Evolutionary conservation across 768 basidiomycete species (phyloP), one percentile per base, ranked within the genome.

Genomic region (Porphyrellus cyaneotinctus): DNA sequence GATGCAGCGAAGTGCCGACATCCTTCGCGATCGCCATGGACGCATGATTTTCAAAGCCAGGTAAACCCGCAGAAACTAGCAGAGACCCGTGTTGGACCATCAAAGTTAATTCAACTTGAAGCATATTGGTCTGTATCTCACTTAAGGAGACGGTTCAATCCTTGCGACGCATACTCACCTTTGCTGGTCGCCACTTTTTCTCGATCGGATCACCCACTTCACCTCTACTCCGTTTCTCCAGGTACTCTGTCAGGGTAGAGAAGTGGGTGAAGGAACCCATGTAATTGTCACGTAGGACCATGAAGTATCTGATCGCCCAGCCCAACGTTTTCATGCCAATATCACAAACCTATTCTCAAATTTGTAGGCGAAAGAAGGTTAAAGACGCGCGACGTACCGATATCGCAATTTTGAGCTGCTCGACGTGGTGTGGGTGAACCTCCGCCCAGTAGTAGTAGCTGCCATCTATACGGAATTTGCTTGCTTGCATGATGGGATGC

Each of bases 221-320:
- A 2, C 79, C 58, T 46, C 73, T 74, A 39, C 72, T 76, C 37
- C 83, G 78, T 62, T 84, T 87, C 48, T 85, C 80, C 42, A 92
- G 73, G 65, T 92, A 95, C 72, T 98, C 95, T 20, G 78, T 80
- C 37, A 92, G 75, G 1, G 91, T 97, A 3, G 86, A 85, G 61
- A 95, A 97, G 59, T 95, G 89, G 2, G 93, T 97, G 70, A 97
- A 98, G 6, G 82, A 78, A 12, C 95, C 95, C 45, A 97, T 83
- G 69, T 98, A 98, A 69, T 97, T 97, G 63, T 95, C 92, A 42
- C 88, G 84, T 52, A 97, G 64, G 36, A 87, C 82, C 83, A 98
- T 88, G 58, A 95, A 78, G 63, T 92, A 85, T 33, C 94, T 83
- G 54, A 95, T 80, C 2, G 84, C 84, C 95, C 95, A 97, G 22